These are phyloP conservation scores for Globisporangium nunn DNA, from an alignment of 352 stramenopile species.

Conservation along the genomic window DNA sequence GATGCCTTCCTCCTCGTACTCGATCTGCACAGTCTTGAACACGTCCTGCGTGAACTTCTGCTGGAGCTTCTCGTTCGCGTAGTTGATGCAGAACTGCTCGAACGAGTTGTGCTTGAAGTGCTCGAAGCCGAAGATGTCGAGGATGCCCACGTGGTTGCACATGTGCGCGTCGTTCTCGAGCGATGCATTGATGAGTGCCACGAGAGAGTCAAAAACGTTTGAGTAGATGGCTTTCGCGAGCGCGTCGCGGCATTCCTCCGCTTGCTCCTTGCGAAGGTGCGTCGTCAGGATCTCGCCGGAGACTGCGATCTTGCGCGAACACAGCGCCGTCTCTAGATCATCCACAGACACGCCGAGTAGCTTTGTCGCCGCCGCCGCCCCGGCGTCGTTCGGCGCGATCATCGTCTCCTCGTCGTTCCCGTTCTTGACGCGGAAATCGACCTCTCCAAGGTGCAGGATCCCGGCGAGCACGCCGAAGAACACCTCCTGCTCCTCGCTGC, in stretches of 20 bases:
- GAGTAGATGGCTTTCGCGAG: slow-evolving; percentile 93
- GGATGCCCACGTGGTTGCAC: slow-evolving; percentile 88
- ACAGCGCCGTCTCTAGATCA: slow-evolving; percentile 90
- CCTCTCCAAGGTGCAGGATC: slow-evolving; percentile 93
- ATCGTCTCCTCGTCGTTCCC: slow-evolving; percentile 79
- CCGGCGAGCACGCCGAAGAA: slow-evolving; percentile 91
- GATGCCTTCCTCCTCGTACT: slow-evolving; percentile 95
- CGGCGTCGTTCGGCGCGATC: slow-evolving; percentile 38
- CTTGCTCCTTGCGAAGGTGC: slow-evolving; percentile 58
- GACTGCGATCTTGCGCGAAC: slow-evolving; percentile 84
- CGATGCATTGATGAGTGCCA: slow-evolving; percentile 88
- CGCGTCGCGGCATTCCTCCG: slow-evolving; percentile 80
- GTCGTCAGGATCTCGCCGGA: slow-evolving; percentile 66
- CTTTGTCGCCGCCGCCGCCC: slow-evolving; percentile 45
- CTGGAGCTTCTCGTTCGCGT: slow-evolving; percentile 78
- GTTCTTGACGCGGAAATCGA: slow-evolving; percentile 45
- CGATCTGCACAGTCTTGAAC: slow-evolving; percentile 90
- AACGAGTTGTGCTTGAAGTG: slow-evolving; percentile 95
- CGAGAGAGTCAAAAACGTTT: slow-evolving; percentile 91
- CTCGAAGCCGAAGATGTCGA: slow-evolving; percentile 99
- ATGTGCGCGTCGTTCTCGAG: slow-evolving; percentile 73
- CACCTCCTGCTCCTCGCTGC: slow-evolving; percentile 72
- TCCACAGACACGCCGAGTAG: slow-evolving; percentile 87
- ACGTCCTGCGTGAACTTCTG: slow-evolving; percentile 88
- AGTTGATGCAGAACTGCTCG: slow-evolving; percentile 83